Base-by-base conservation (phyloP, 129 eudicot genomes). In the Pulicaria dysenterica region DNA sequence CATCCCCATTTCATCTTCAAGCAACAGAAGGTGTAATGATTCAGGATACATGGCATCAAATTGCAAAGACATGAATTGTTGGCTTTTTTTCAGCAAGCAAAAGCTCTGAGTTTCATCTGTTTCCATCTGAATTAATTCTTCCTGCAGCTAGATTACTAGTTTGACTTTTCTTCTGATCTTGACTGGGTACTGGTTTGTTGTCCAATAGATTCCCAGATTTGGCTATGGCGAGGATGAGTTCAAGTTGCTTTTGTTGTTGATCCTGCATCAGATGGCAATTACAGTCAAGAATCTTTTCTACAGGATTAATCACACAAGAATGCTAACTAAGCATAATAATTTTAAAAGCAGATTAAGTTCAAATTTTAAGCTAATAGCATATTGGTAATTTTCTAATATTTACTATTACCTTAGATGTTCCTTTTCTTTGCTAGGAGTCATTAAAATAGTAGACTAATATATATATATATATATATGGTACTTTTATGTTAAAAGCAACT, bases 221-320 rank as follows among this genome's bases (percentile, higher is more conserved):
- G 62, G 80, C 84, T 38, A 80, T 69, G 24, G 84, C 84, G 45
- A 80, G 80, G 38, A 80, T 80, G 47, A 80, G 80, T 65, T 80
- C 84, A 15, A 80, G 80, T 75, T 80, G 84, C 54, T 80, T 80
- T 69, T 70, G 77, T 46, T 80, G 84, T 71, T 74, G 84, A 75
- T 80, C 84, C 84, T 80, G 80, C 76, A 80, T 14, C 13, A 54
- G 55, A 78, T 14, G 59, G 50, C 5, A 80, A 51, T 54, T 46
- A 19, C 11, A 39, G 17, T 45, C 2, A 43, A 4, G 7, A 43
- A 64, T 41, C 37, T 41, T 15, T 16, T 64, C 16, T 2, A 43
- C 38, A 42, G 14, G 37, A 7, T 40, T 61, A n/a, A 61, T 38
- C 8, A 39, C 67, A 40, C 46, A 19, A 60, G 37, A 60, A 37